Evolutionary conservation across 768 basidiomycete species (phyloP), one percentile per base, ranked within the genome.

Genomic region (Multifurca ochricompacta): DNA sequence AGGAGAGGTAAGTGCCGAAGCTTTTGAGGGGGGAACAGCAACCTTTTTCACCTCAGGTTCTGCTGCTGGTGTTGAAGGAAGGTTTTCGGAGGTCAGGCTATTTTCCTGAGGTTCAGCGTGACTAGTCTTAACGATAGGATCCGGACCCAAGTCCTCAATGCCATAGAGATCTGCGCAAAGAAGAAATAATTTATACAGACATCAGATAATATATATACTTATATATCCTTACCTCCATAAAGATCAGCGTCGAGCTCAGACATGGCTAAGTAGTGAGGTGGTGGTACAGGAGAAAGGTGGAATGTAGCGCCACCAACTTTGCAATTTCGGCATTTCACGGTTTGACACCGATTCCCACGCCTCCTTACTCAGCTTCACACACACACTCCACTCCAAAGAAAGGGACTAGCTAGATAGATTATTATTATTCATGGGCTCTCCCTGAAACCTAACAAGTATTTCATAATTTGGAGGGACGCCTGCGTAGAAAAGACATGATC

Each of bases 191-290:
- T 45, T 35, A 27, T 28, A 37, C 30, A 56, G 8, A 41, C 23
- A 36, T 48, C 1, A 21, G 9, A 25, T 3, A 23, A 42, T n/a
- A 19, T n/a, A 16, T 5, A 39, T 13, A 8, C n/a, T n/a, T n/a
- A n/a, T n/a, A 46, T 3, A 5, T 10, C 64, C 81, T 53, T 66
- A 88, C 91, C 91, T 65, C 89, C 88, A 65, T 93, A 93, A 48
- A 92, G 80, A 69, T 92, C 91, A 71, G 86, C 85, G 69, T 91
- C 87, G 68, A 88, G 83, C 71, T 86, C 86, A 59, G 83, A 81
- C 85, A 85, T 85, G 2, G 53, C 21, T 11, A 30, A 23, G 41
- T 39, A n/a, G 47, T 32, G 41, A 57, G 66, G 69, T 72, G 60
- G 55, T 62, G 62, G 62, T 63, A 42, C 35, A 60, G 41, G 51